These are phyloP conservation scores for Hypoxylon perforatum DNA, from an alignment of 495 filamentous ascomycete species.

Conservation along the genomic window DNA sequence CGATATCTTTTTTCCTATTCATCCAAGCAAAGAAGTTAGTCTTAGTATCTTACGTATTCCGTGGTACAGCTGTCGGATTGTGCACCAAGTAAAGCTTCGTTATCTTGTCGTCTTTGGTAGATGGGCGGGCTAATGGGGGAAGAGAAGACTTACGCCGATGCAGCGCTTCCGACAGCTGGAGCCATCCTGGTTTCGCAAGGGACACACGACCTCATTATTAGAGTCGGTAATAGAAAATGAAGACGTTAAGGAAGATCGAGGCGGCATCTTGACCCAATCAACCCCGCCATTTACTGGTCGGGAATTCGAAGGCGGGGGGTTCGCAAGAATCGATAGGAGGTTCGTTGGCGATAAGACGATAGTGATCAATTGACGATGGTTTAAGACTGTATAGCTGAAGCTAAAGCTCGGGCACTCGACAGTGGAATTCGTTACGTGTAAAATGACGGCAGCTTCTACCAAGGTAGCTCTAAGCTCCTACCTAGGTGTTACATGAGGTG, in stretches of 20 bases:
- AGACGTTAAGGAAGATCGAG: conserved; percentile 84
- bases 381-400: conserved; percentile 5
- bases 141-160: conserved; percentile 82
- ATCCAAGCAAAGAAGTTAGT: conserved; percentile 21
- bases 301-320: conserved; percentile 49
- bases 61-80: conserved; percentile 20
- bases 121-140: conserved; percentile 34
- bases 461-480: conserved; percentile 46
- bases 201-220: conserved; percentile 97
- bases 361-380: conserved; percentile 51
- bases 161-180: conserved; percentile 98
- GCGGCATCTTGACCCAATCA: conserved; percentile 73
- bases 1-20: conserved; percentile 94
- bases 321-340: conserved; percentile 50
- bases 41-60: background rate
- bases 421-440: conserved; percentile 15
- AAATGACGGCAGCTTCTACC: conserved; percentile 32
- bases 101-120: conserved; percentile 25
- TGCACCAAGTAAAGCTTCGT: conserved; percentile 10
- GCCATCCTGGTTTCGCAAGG: conserved; percentile 93
- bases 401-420: conserved; percentile 40
- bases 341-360: conserved; percentile 50
- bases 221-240: conserved; percentile 93
- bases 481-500: conserved; percentile 59
- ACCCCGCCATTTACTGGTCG: conserved; percentile 64